Base-by-base conservation (phyloP, 2,329 filamentous ascomycete species). In the Alternaria arborescens region DNA sequence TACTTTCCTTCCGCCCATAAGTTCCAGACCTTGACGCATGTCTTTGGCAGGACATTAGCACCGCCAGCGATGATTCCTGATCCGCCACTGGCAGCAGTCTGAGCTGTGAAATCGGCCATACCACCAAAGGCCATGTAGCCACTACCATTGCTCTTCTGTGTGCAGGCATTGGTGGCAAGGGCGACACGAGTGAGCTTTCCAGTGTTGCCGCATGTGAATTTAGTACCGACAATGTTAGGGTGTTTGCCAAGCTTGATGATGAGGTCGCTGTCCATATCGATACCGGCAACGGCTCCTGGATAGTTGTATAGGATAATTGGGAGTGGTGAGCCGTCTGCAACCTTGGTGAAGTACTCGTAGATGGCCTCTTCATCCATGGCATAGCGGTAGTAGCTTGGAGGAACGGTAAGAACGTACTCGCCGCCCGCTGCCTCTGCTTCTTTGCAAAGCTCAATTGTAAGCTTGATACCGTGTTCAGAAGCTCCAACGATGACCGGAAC, bases 281-380 rank as follows among this genome's bases (percentile, higher is more conserved):
- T 91, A 52, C 93, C 93, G 6, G 91, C 86, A 6, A 95, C 93
- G 51, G 92, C 93, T 52, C 92, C 92, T 1, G 93, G 93, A 82
- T 95, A 97, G 83, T 96, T 97, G 86, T 97, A 97, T 48, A 97
- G 82, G 66, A 96, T 86, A 55, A 97, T 78, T n/a, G 92, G 91
- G 8, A 95, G 81, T 5, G 91, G 89, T 52, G 89, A 91, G 40
- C 79, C 84, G 77, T 94, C 90, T 48, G 93, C 93, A 5, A 97
- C 91, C 57, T 86, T 85, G 56, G 83, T 86, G 82, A 90, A 94
- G 82, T 91, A 94, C 69, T 90, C 86, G 73, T 89, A 86, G 60
- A 96, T 84, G 61, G 91, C 86, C 52, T 88, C 85, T 70, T 94
- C 90, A 75, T 91, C 90, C 78, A 92, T 89, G 69, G 90, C 89